Evolutionary conservation across 352 stramenopile species (phyloP), one percentile per base, ranked within the genome.

Genomic region (Pseudoperonospora humuli): DNA sequence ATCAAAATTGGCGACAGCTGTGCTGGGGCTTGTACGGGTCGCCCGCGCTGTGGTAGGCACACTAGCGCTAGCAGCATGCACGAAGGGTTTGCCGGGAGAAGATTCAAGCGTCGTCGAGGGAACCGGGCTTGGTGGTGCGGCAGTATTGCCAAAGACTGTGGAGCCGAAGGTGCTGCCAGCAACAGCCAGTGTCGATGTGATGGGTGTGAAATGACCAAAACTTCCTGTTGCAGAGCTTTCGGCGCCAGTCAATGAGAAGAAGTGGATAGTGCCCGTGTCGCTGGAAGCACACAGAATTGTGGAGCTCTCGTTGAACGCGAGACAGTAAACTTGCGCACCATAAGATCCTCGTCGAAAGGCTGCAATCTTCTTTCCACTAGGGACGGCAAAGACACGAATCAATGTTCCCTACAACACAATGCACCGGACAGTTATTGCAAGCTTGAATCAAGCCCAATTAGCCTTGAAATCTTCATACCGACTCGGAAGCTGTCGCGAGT

Each of bases 311-410:
- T 97, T 98, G 62, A 98, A 99, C 5, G 86, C 74, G 15, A 99
- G 62, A 52, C 89, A 98, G 50, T 96, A 97, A 45, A 99, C 96
- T 36, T 86, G 83, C 7, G 95, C 93, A 5, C 91, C 69, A 60
- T 99, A 97, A 13, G 97, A 97, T 1, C 96, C 96, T 14, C 96
- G 70, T 24, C 96, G 84, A 46, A 98, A 97, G 37, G 97, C 95
- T 21, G 84, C 81, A 24, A 92, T 64, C 48, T 95, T 86, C 49
- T 80, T 82, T 7, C 93, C 93, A 1, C 75, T 93, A 35, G 86
- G 76, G 5, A 97, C 95, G 39, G 95, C 78, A 69, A 97, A 99
- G 15, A 99, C 84, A n/a, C 96, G 81, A 53, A 99, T 93, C 28
- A 99, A 68, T 5, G 96, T 99, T 11, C 96, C 96, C 68, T 98